Evolutionary conservation across 176 grass and related monocot species (phyloP).

Genomic region (Carex scoparia): DNA sequence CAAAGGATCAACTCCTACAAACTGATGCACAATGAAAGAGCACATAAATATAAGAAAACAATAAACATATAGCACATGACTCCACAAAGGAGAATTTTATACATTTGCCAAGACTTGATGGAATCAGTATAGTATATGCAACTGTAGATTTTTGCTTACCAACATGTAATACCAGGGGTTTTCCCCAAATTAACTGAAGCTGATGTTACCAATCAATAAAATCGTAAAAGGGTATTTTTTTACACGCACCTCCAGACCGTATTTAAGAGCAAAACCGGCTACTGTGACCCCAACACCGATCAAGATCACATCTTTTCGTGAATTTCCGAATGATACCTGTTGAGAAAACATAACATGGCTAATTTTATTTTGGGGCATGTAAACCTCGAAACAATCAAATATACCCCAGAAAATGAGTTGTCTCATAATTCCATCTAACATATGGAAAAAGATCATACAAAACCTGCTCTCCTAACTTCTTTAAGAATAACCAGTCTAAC

Average conservation of each 20-base stretch:
- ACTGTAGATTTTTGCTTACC: neutral
- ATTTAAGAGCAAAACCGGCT: conserved; percentile 63
- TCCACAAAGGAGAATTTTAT: neutral
- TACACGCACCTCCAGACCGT: conserved; percentile 65
- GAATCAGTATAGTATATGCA: neutral
- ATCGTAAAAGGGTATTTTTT: neutral
- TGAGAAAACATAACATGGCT: neutral
- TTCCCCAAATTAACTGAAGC: neutral
- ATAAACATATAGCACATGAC: neutral
- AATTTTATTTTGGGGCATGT: neutral
- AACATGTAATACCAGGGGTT: neutral
- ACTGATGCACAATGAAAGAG: conserved; percentile 29
- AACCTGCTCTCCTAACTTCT: neutral
- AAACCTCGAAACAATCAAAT: neutral
- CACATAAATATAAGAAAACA: neutral
- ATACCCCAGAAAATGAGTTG: neutral
- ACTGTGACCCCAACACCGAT: conserved; percentile 72
- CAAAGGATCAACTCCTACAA: conserved; percentile 69
- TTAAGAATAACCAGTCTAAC: neutral
- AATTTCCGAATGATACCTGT: conserved; percentile 80
- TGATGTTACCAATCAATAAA: neutral
- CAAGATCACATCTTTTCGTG: conserved; percentile 90
- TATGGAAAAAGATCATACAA: neutral
- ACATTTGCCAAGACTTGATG: neutral
- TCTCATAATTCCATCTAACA: neutral